Evolutionary conservation across 2,329 filamentous ascomycete genomes (phyloP), one percentile per base, ranked within the genome.

Genomic region (Colletotrichum gigasporum): DNA sequence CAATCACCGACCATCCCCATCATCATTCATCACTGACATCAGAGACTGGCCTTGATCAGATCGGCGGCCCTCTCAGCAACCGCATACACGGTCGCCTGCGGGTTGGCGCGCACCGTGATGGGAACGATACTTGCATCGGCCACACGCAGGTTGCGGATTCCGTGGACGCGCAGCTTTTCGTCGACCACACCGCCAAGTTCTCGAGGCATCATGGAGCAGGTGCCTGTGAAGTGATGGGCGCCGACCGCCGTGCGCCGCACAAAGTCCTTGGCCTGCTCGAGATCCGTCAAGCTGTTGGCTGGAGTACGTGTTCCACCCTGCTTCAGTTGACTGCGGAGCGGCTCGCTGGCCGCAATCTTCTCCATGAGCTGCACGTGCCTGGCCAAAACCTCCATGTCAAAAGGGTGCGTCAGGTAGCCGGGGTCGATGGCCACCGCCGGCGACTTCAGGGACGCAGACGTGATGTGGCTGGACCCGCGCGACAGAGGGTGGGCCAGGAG

Each of bases 401-500:
- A 78, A 8, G 85, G 82, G 66, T 87, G 75, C 10, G 80, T 80
- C 69, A 89, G 82, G 75, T 83, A 88, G 30, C 81, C 80, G 16
- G 85, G 84, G 68, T 89, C 83, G 11, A 80, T 78, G 11, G 73
- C 70, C 4, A 81, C 72, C 9, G 62, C 65, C 12, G 42, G 22
- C 16, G 61, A 54, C 12, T 64, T 56, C 26, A 64, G 41, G 44
- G 82, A 78, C 1, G 78, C 56, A 4, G 78, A 79, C 10, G 75
- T 76, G 66, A 90, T 86, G 75, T 90, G 89, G 62, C 87, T 83
- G 34, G 80, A 79, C 6, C 88, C 88, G 0, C 87, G 81, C 2
- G 85, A 87, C 68, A 87, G 83, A 0, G 89, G 88, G 56, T 90
- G 89, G 51, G 86, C 85, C 26, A 88, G 84, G 66, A 87, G 86